Evolutionary conservation across 805 yeast species (phyloP), one percentile per base, ranked within the genome.

Genomic region (Hanseniaspora pseudoguilliermondii): DNA sequence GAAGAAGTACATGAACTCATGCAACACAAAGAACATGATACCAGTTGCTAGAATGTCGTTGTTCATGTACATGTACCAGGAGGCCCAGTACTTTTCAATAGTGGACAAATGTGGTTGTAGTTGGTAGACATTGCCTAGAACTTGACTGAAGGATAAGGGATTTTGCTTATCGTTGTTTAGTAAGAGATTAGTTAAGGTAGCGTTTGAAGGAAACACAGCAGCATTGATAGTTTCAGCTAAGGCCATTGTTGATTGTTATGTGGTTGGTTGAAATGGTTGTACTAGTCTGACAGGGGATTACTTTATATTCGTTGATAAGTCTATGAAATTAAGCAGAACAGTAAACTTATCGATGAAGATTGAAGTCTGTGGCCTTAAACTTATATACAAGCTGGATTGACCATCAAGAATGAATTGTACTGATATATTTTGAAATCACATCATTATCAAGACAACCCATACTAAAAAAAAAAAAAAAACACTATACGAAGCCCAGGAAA

Each of bases 31-130:
- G 65, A 89, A 83, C 69, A 91, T 71, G 47, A 89, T 69, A 5
- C 97, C 98, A 1, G 97, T 91, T 53, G 97, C 96, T 59, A 91
- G 75, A 36, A 85, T 75, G 70, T 91, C 98, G 69, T 91, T 91
- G 62, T 81, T 78, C 77, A 89, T 78, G 71, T 81, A 89, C 58
- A 80, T 73, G 73, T 89, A 91, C 81, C 86, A 91, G 23, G 88
- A 73, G 13, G 95, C 95, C 98, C 98, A 91, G 57, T 80, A 66
- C 60, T 77, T 77, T 69, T 91, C 97, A 44, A 82, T 43, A 25
- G 72, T 54, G 63, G 71, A 78, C 59, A 81, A 69, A 18, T 77
- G 75, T 3, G 72, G 70, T 62, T 75, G 77, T 23, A 68, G 62
- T 27, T 63, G 65, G 39, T 63, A 63, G 16, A 77, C 69, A 57